A percentile compares a stretch with the other conserved stretches of the same genome.
Evolutionary conservation across 2,329 filamentous ascomycete species (phyloP).

Genomic region (Ascochyta pisi): DNA sequence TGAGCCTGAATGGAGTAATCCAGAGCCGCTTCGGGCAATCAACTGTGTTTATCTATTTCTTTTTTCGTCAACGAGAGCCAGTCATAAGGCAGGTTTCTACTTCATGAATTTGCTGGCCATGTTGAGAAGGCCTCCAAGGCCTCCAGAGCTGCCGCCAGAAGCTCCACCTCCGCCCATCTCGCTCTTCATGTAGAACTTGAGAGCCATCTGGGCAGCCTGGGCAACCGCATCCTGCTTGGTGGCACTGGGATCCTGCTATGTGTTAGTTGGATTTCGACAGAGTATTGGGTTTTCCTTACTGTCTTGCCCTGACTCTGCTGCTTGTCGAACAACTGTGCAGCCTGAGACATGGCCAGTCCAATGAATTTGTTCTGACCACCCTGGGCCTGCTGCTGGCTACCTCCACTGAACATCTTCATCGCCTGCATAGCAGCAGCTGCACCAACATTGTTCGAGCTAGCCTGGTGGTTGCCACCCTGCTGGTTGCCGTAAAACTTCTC

Average conservation of each 20-base stretch:
- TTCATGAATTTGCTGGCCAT: slow-evolving; percentile 68
- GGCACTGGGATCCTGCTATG: slow-evolving; percentile 56
- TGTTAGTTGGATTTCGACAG: slow-evolving; percentile 46
- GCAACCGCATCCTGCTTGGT: slow-evolving; percentile 83
- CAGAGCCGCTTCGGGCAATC: background rate
- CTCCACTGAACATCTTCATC: slow-evolving; percentile 76
- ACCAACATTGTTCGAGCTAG: slow-evolving; percentile 60
- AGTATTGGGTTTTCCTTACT: slow-evolving; percentile 45
- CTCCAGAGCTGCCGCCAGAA: slow-evolving; percentile 54
- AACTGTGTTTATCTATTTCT: background rate
- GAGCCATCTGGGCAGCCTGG: slow-evolving; percentile 81
- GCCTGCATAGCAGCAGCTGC: slow-evolving; percentile 81
- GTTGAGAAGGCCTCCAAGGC: slow-evolving; percentile 60
- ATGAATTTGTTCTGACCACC: slow-evolving; percentile 79
- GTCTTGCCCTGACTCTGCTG: slow-evolving; percentile 63
- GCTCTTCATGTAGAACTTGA: slow-evolving; percentile 91
- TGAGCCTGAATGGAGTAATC: background rate
- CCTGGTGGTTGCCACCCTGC: slow-evolving; percentile 53
- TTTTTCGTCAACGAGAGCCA: background rate
- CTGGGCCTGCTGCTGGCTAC: slow-evolving; percentile 50
- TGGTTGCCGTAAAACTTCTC: slow-evolving; percentile 71
- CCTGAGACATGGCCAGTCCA: slow-evolving; percentile 86
- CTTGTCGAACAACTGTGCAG: slow-evolving; percentile 76
- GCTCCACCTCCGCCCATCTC: slow-evolving; percentile 58
- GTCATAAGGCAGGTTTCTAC: slow-evolving; percentile 22